Evolutionary conservation across 768 basidiomycete species (phyloP).

Genomic region (Tricholoma furcatifolium): DNA sequence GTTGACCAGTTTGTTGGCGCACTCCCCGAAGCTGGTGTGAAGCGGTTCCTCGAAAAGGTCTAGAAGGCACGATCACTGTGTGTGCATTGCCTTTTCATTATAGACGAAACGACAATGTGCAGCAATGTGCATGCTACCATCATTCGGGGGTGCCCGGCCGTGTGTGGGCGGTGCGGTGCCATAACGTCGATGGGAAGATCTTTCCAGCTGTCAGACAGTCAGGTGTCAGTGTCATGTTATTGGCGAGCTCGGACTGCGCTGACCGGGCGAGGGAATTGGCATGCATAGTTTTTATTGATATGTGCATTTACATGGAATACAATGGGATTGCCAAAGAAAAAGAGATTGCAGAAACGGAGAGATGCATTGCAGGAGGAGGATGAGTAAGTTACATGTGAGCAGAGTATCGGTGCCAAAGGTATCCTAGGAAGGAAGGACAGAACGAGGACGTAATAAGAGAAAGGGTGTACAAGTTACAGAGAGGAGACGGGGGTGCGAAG

Average conservation of each 20-base stretch:
- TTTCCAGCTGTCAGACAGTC: neutral
- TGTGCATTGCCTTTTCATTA: neutral
- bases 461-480: conserved; percentile 14
- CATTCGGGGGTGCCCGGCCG: neutral
- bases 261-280: neutral
- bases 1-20: conserved; percentile 67
- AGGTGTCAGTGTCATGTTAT: neutral
- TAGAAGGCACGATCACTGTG: conserved; percentile 13
- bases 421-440: conserved; percentile 9
- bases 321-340: conserved; percentile 1
- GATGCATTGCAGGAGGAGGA: neutral
- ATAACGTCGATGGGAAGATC: neutral
- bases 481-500: conserved; percentile 6
- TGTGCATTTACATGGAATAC: conserved; percentile 2
- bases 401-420: conserved; percentile 13
- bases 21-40: conserved; percentile 40
- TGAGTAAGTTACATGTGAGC: conserved; percentile 18
- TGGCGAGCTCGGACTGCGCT: neutral
- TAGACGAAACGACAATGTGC: neutral
- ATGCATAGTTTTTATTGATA: neutral
- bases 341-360: neutral
- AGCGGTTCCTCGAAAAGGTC: conserved; percentile 43
- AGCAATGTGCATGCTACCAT: neutral
- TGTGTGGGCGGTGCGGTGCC: neutral
- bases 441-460: neutral